Percentiles rank a stretch among this genome's conserved stretches.
These are phyloP conservation scores for Xylaria sp. DNA, from an alignment of 2,329 filamentous ascomycete genomes.

Conservation along the genomic window DNA sequence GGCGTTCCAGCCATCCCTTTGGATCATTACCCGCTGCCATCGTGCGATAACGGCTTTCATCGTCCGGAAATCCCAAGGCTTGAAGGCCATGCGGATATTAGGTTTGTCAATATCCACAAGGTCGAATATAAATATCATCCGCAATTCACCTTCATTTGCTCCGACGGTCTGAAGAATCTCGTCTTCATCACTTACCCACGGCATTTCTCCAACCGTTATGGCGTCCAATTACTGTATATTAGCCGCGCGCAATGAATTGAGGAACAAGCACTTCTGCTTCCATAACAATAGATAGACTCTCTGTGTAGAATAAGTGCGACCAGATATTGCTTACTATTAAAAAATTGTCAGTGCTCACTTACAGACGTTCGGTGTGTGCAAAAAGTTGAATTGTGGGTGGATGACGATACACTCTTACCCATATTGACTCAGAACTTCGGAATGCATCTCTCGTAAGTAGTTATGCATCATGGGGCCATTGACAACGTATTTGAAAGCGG, in stretches of 20 bases:
- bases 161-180: conserved; percentile 66
- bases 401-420: conserved; percentile 28
- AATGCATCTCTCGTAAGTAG: conserved; percentile 69
- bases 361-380: no score
- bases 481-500: conserved; percentile 62
- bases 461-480: conserved; percentile 74
- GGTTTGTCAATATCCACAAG: conserved; percentile 65
- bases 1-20: conserved; percentile 64
- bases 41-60: conserved; percentile 47
- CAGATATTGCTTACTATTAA: no score
- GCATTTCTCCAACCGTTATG: conserved; percentile 75
- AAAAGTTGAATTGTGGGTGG: no score
- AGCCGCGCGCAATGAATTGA: no score
- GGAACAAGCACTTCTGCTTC: no score
- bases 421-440: conserved; percentile 61
- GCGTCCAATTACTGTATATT: conserved; percentile 44
- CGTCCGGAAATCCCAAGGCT: conserved; percentile 51
- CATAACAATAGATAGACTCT: no score
- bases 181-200: conserved; percentile 62
- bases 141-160: conserved; percentile 62
- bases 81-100: conserved; percentile 50
- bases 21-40: conserved; percentile 54
- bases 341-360: no score
- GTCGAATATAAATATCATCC: conserved; percentile 74
- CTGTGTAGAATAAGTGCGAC: no score